Evolutionary conservation across 106 monocot genomes (phyloP).

Genomic region (Dioscorea alata): DNA sequence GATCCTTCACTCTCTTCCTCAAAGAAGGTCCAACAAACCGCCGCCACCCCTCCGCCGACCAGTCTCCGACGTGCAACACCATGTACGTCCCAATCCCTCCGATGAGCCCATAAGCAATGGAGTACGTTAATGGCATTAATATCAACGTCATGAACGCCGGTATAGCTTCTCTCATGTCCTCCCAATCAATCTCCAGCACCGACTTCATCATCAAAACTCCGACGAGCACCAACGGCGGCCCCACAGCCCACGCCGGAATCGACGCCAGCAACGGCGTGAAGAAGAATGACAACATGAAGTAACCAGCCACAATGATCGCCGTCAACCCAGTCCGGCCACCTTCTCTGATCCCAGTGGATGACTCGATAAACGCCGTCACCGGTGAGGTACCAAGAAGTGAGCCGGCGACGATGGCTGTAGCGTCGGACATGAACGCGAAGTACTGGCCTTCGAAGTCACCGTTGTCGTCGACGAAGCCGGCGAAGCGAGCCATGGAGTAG

Average conservation of each 20-base stretch:
- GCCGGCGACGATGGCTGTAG: slow-evolving; percentile 21
- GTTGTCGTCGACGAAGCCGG: slow-evolving; percentile 32
- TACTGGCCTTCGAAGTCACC: slow-evolving; percentile 49
- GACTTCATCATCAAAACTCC: slow-evolving; percentile 42
- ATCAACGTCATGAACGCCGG: slow-evolving; percentile 37
- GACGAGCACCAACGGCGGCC: slow-evolving; percentile 32
- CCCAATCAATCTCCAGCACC: slow-evolving; percentile 37
- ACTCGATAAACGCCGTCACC: slow-evolving; percentile 39
- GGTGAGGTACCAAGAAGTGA: slow-evolving; percentile 34
- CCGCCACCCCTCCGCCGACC: slow-evolving; percentile 5
- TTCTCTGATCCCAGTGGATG: slow-evolving; percentile 32
- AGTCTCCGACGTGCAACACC: slow-evolving; percentile 19
- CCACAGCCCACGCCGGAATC: slow-evolving; percentile 41
- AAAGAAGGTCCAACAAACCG: too few relatives aligned
- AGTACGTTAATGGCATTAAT: slow-evolving; percentile 35
- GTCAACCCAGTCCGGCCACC: slow-evolving; percentile 38
- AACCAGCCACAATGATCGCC: slow-evolving; percentile 26
- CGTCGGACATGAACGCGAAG: slow-evolving; percentile 45
- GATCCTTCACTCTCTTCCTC: too few relatives aligned
- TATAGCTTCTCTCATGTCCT: slow-evolving; percentile 25
- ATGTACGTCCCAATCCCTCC: slow-evolving; percentile 26
- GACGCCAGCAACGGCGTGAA: slow-evolving; percentile 44
- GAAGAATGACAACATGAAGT: slow-evolving; percentile 25
- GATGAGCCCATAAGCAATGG: slow-evolving; percentile 36
- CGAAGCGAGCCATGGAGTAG: slow-evolving; percentile 38